Conservation (phyloP, 345 rosid species). For the Noccaea caerulescens region DNA sequence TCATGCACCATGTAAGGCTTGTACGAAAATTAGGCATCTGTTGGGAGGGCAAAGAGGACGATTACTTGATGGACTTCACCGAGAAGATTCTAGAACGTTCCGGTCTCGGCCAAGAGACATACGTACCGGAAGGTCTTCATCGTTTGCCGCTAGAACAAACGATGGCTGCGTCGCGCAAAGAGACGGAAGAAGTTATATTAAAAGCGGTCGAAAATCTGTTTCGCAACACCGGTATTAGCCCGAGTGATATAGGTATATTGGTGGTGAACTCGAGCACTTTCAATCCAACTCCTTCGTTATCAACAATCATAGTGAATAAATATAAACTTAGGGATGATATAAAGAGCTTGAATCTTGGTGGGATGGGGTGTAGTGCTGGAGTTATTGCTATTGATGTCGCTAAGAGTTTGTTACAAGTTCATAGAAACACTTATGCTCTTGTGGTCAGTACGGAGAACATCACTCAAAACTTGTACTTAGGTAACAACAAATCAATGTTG, state of each 20-base stretch:
- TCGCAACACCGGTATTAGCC: slow-evolving; percentile 37
- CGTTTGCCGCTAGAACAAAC: slow-evolving; percentile 32
- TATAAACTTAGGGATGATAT: slow-evolving; percentile 41
- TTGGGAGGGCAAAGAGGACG: slow-evolving; percentile 4
- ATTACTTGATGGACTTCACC: slow-evolving; percentile 46
- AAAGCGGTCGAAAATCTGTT: slow-evolving; percentile 38
- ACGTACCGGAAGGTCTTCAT: slow-evolving; percentile 41
- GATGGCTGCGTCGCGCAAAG: slow-evolving; percentile 39
- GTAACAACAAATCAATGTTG: slow-evolving; percentile 65
- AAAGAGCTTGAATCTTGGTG: slow-evolving; percentile 45
- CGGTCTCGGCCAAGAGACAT: slow-evolving; percentile 46
- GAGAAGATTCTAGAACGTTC: slow-evolving; percentile 46
- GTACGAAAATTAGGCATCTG: slow-evolving; percentile 36
- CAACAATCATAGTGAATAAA: slow-evolving; percentile 32
- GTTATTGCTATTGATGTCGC: slow-evolving; percentile 45
- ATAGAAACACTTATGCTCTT: slow-evolving; percentile 57
- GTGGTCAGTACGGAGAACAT: slow-evolving; percentile 66
- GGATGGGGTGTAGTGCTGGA: slow-evolving; percentile 47
- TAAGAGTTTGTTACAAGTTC: slow-evolving; percentile 48
- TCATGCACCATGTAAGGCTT: slow-evolving; percentile 37
- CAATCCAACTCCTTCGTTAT: slow-evolving; percentile 45
- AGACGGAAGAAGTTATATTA: slow-evolving; percentile 40
- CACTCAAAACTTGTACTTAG: slow-evolving; percentile 51
- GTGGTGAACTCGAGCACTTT: slow-evolving; percentile 45
- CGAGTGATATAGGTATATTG: slow-evolving; percentile 41